Evolutionary conservation across 352 stramenopile species (phyloP), one percentile per base, ranked within the genome.

Genomic region (Globisporangium cylindrosporum): DNA sequence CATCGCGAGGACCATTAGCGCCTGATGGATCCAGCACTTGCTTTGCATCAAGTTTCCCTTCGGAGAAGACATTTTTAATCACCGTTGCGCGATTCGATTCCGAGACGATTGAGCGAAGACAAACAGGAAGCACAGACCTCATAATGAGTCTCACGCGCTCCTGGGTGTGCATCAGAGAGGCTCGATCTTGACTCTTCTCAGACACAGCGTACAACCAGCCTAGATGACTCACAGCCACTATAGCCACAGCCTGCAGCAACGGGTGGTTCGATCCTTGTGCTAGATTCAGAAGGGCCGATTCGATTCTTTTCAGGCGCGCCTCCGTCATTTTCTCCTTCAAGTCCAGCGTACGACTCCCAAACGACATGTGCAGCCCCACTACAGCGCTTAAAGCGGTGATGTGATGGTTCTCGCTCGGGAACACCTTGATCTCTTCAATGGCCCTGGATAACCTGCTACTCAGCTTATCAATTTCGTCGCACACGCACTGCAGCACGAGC

Each of bases 391-490:
- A 55, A 7, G 65, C 69, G 10, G 62, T 70, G 24, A 62, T 48
- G 7, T 68, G 62, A 61, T 64, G 60, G 3, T 71, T 54, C 24
- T 72, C 55, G 9, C 32, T 24, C 24, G 67, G 67, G 53, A 84
- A 86, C 25, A 88, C 80, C 41, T 74, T 78, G 59, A 41, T 49
- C 20, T 82, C 69, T 57, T 86, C 76, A 34, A 81, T 75, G 15
- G 76, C 70, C 27, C 77, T 66, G 2, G 70, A 60, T 20, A 86
- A 59, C 61, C 54, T 60, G 49, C 56, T 64, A 18, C 34, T 71
- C 49, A 82, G 20, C 34, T 74, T 64, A 22, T 70, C 66, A 10
- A 80, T 61, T 10, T 59, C 69, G 38, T 74, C 61, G 56, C 65
- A 49, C 34, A 77, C 75, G 41, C 61, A 70, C 32, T 68, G n/a